Evolutionary conservation across 1,284 basidiomycete genomes (phyloP).

Genomic region (Abortiporus biennis): DNA sequence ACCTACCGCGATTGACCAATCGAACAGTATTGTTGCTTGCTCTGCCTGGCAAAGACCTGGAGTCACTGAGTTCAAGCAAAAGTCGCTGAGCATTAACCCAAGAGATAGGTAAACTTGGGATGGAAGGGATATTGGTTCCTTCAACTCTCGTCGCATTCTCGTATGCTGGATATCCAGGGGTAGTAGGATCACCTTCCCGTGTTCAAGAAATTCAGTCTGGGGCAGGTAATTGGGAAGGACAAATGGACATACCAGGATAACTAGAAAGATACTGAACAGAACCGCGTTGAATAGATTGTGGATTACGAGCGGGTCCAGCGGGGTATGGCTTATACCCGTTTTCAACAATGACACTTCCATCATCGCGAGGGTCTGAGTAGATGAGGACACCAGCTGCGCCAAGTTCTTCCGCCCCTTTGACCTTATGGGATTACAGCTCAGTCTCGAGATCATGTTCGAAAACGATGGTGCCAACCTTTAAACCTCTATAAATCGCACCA

Average conservation of each 20-base stretch:
- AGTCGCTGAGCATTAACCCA: conserved; percentile 64
- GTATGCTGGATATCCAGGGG: conserved; percentile 86
- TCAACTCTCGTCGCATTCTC: conserved; percentile 71
- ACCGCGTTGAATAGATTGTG: conserved; percentile 81
- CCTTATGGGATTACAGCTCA: conserved; percentile 28
- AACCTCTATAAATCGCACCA: conserved; percentile 76
- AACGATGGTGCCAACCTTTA: conserved; percentile 65
- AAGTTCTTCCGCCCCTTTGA: conserved; percentile 78
- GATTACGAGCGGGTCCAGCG: conserved; percentile 83
- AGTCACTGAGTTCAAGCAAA: conserved; percentile 47
- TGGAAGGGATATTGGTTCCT: conserved; percentile 69
- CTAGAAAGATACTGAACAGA: conserved; percentile 78
- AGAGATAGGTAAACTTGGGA: conserved; percentile 77
- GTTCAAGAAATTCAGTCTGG: not conserved
- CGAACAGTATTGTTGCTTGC: conserved; percentile 42
- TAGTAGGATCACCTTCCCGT: conserved; percentile 61
- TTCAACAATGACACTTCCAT: conserved; percentile 74
- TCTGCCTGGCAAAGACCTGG: conserved; percentile 39
- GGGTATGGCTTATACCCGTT: conserved; percentile 81
- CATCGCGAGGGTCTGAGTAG: conserved; percentile 87
- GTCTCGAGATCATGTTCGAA: conserved; percentile 1
- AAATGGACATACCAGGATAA: conserved; percentile 50
- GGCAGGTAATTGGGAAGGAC: too few species aligned
- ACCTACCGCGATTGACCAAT: conserved; percentile 61
- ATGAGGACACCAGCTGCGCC: conserved; percentile 76